Evolutionary conservation across 2,329 filamentous ascomycete genomes (phyloP).

Genomic region (Diaporthe destruens): DNA sequence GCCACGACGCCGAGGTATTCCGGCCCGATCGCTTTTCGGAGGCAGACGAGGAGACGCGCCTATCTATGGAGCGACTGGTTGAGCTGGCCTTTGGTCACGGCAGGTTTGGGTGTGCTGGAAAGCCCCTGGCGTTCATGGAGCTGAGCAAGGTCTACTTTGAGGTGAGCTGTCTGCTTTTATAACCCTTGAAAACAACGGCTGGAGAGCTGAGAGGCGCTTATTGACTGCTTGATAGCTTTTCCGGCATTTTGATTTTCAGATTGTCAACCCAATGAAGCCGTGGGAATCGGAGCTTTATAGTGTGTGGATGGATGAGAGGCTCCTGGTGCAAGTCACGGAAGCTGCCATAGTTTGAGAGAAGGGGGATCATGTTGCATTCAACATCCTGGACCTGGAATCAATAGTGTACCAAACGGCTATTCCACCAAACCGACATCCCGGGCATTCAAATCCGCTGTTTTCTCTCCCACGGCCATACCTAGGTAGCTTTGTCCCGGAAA

Average conservation of each 20-base stretch:
- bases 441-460: conserved; percentile 51
- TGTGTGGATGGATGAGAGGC: conserved; percentile 13
- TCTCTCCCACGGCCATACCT: conserved; percentile 57
- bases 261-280: conserved; percentile 25
- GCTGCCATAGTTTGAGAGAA: background rate
- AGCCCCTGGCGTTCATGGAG: conserved; percentile 58
- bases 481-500: conserved; percentile 43
- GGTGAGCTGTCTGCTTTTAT: conserved; percentile 45
- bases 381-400: background rate
- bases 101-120: conserved; percentile 56
- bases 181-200: rapidly evolving
- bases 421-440: conserved; percentile 9
- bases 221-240: conserved; percentile 3
- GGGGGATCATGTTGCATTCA: no score
- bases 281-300: conserved; percentile 26
- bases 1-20: conserved; percentile 69
- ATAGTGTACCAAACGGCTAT: background rate
- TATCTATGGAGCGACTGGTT: conserved; percentile 50
- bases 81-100: conserved; percentile 57
- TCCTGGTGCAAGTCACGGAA: conserved; percentile 28
- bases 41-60: conserved; percentile 53
- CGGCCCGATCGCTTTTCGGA: conserved; percentile 70
- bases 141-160: conserved; percentile 57
- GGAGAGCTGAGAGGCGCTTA: background rate
- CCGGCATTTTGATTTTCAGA: conserved; percentile 39